Evolutionary conservation across 2,329 filamentous ascomycete genomes (phyloP).

Genomic region (Pseudodiploospora longispora): DNA sequence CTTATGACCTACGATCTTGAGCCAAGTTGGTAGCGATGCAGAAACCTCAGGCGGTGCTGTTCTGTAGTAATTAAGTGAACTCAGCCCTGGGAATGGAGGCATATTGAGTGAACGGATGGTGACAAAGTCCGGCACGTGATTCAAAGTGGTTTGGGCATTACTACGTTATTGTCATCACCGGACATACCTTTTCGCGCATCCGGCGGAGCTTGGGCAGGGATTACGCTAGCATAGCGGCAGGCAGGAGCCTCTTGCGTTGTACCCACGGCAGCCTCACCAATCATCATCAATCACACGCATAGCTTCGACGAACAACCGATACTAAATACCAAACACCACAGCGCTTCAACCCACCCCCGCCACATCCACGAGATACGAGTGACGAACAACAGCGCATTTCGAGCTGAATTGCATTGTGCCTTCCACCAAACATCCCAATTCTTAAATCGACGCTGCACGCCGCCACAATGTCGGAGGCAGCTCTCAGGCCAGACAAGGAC

Average conservation of each 20-base stretch:
- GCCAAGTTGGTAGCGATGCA: too few relatives aligned
- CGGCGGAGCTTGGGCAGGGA: not conserved
- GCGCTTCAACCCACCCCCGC: constrained; percentile 11
- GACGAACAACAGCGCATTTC: not conserved
- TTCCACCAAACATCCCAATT: not conserved
- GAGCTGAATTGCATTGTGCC: too few relatives aligned
- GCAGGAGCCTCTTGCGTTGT: constrained; percentile 31
- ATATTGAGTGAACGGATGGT: too few relatives aligned
- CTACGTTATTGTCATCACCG: too few relatives aligned
- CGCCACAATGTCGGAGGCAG: constrained; percentile 66
- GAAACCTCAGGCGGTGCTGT: too few relatives aligned
- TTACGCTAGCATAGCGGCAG: constrained; percentile 14
- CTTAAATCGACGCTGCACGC: constrained; percentile 1
- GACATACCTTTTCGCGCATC: too few relatives aligned
- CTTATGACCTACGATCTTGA: too few relatives aligned
- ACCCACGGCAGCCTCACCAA: constrained; percentile 17
- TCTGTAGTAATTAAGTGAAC: too few relatives aligned
- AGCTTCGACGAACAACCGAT: constrained; percentile 16
- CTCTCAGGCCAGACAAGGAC: constrained; percentile 95
- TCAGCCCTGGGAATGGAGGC: too few relatives aligned
- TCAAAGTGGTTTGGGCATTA: too few relatives aligned
- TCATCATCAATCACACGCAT: constrained; percentile 5
- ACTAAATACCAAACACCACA: constrained; percentile 15
- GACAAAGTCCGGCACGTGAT: too few relatives aligned
- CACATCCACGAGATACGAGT: not conserved